These are phyloP conservation scores for Geranium brycei DNA, from an alignment of 345 rosid species.

Conservation along the genomic window DNA sequence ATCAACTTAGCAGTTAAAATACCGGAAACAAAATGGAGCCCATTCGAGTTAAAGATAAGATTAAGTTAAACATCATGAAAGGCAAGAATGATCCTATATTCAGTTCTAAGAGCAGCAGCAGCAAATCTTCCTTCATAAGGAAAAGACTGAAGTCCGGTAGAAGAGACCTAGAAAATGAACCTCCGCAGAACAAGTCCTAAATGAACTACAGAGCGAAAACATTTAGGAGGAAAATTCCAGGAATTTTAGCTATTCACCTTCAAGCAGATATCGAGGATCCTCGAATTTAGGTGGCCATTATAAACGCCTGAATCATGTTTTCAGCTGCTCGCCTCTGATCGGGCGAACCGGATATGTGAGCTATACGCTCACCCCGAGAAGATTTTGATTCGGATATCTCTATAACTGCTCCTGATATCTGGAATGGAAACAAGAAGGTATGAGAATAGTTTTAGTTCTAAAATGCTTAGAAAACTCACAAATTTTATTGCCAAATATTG, in stretches of 20 bases:
- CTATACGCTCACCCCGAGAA: conserved; percentile 68
- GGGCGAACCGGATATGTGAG: conserved; percentile 74
- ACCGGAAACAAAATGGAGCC: conserved; percentile 19
- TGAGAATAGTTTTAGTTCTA: not conserved
- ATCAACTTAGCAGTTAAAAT: conserved; percentile 17
- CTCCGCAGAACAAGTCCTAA: conserved; percentile 23
- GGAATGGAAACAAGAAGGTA: conserved; percentile 18
- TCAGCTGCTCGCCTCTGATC: conserved; percentile 88
- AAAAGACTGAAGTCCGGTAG: conserved; percentile 21
- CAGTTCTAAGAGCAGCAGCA: conserved; percentile 28
- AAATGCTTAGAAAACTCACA: too few species aligned
- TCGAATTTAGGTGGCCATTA: conserved; percentile 60
- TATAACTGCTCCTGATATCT: conserved; percentile 97
- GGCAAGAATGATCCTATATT: conserved; percentile 41
- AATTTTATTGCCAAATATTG: too few species aligned
- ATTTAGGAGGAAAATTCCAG: conserved; percentile 19
- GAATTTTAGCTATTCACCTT: conserved; percentile 29
- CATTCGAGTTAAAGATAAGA: not conserved
- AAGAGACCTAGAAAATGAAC: conserved; percentile 21
- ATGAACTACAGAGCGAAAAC: conserved; percentile 22
- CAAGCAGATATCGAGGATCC: conserved; percentile 12
- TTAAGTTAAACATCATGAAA: conserved; percentile 19
- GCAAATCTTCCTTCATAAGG: conserved; percentile 17
- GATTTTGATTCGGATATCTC: conserved; percentile 79
- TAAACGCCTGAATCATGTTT: conserved; percentile 94